phyloP scores from a whole-genome alignment of 1,284 basidiomycete species.

The Leccinum glutinopallens region DNA sequence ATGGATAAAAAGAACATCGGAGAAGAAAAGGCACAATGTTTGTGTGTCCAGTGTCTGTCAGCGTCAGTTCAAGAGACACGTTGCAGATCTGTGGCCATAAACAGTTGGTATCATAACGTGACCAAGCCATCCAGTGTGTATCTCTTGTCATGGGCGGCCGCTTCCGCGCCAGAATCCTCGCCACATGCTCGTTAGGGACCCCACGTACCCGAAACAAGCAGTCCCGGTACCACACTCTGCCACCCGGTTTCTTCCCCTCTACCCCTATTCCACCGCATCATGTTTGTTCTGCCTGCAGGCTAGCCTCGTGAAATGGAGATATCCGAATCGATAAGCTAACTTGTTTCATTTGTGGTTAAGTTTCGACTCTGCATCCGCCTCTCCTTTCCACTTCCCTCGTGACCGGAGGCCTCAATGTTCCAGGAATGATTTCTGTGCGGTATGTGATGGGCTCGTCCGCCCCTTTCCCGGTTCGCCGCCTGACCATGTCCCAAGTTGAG shows the following conservation, averaged over 20 bases:
- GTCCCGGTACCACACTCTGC: constrained; percentile 16
- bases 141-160: constrained; percentile 19
- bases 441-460: not conserved
- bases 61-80: constrained; percentile 5
- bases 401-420: not conserved
- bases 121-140: constrained; percentile 22
- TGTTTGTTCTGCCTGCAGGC: constrained; percentile 11
- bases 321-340: constrained; percentile 27
- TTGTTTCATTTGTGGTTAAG: constrained; percentile 12
- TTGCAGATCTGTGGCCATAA: constrained; percentile 16
- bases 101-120: constrained; percentile 2
- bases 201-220: constrained; percentile 10
- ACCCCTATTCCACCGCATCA: constrained; percentile 24
- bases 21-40: not conserved
- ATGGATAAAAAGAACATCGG: constrained; percentile 1
- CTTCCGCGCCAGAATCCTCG: constrained; percentile 19
- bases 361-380: constrained; percentile 12
- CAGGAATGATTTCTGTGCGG: not conserved
- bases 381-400: not conserved
- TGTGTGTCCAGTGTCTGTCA: constrained; percentile 10
- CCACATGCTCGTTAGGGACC: constrained; percentile 8
- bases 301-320: constrained; percentile 27
- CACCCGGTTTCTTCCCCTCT: not conserved
- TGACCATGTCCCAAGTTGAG: not conserved
- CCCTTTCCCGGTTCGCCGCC: not conserved